A percentile compares a stretch with the other conserved stretches of the same genome.
These are phyloP conservation scores for Inga laurina DNA, from an alignment of 306 rosid species.

Conservation along the genomic window DNA sequence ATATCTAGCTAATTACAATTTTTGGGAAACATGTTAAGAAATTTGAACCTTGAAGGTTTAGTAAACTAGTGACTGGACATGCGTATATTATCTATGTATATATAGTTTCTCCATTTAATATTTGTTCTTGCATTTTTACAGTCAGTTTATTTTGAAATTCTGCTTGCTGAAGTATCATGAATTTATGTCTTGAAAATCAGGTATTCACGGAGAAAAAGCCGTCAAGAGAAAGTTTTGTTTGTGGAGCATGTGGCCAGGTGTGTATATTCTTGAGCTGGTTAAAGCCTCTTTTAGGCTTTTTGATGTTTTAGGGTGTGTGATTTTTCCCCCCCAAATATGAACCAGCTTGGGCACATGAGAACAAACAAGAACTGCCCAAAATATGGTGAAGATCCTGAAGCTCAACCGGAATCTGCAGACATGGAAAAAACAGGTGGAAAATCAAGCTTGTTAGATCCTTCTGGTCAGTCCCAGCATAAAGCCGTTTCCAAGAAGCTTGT, in stretches of 20 bases:
- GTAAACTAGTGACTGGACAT: background rate
- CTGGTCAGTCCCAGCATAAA: slow-evolving; percentile 70
- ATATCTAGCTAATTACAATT: background rate
- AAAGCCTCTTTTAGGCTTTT: background rate
- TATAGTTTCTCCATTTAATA: background rate
- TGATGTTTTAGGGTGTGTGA: slow-evolving; percentile 29
- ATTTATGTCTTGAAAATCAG: slow-evolving; percentile 50
- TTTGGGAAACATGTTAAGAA: background rate
- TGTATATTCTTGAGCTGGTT: slow-evolving; percentile 24
- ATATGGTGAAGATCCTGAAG: slow-evolving; percentile 82
- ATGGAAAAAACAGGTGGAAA: slow-evolving; percentile 65
- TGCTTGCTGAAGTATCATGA: slow-evolving; percentile 21
- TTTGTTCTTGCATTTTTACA: slow-evolving; percentile 10
- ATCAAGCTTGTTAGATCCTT: slow-evolving; percentile 55
- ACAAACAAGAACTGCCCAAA: slow-evolving; percentile 97
- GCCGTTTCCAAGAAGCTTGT: slow-evolving; percentile 57
- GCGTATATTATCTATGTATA: background rate
- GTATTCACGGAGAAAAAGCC: slow-evolving; percentile 89
- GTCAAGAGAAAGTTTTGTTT: slow-evolving; percentile 82
- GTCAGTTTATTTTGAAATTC: slow-evolving; percentile 21
- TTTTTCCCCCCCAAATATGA: slow-evolving; percentile 32
- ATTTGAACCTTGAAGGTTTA: background rate
- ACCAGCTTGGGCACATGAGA: slow-evolving; percentile 95
- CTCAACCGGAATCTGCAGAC: slow-evolving; percentile 64
- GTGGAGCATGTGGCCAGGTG: slow-evolving; percentile 99